Evolutionary conservation across 2,329 filamentous ascomycete genomes (phyloP).

Genomic region (Paraconiothyrium sp.): DNA sequence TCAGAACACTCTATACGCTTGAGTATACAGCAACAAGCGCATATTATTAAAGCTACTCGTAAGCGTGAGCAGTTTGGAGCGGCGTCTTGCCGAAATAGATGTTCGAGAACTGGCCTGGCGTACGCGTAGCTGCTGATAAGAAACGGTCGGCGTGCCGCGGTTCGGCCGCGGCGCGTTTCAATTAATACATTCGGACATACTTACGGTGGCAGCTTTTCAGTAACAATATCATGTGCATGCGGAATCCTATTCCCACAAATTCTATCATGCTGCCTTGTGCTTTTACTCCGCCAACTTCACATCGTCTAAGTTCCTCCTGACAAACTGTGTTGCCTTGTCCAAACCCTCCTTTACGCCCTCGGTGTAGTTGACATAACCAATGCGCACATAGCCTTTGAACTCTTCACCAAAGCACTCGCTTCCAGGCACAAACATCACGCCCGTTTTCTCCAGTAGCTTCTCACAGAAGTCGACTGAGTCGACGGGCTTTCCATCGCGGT

Average conservation of each 20-base stretch:
- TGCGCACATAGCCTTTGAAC: constrained; percentile 76
- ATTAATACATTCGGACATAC: too few species aligned
- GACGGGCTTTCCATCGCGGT: constrained; percentile 67
- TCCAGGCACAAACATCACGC: constrained; percentile 79
- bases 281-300: constrained; percentile 51
- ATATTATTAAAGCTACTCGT: too few species aligned
- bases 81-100: too few species aligned
- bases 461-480: constrained; percentile 78
- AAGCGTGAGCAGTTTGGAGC: too few species aligned
- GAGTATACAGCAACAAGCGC: too few species aligned
- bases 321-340: constrained; percentile 62
- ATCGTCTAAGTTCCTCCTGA: constrained; percentile 65
- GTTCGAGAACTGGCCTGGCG: too few species aligned
- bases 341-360: constrained; percentile 74
- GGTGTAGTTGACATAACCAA: constrained; percentile 80
- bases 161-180: too few species aligned
- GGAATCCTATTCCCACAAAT: background rate
- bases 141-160: too few species aligned
- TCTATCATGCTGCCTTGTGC: background rate
- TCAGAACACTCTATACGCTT: too few species aligned
- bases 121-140: too few species aligned
- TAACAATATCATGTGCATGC: background rate
- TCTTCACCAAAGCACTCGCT: constrained; percentile 77
- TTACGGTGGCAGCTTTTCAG: background rate
- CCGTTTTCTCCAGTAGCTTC: constrained; percentile 72